phyloP scores from a whole-genome alignment of 1,284 basidiomycete genomes.

The Filobasidium uniguttulatum region DNA sequence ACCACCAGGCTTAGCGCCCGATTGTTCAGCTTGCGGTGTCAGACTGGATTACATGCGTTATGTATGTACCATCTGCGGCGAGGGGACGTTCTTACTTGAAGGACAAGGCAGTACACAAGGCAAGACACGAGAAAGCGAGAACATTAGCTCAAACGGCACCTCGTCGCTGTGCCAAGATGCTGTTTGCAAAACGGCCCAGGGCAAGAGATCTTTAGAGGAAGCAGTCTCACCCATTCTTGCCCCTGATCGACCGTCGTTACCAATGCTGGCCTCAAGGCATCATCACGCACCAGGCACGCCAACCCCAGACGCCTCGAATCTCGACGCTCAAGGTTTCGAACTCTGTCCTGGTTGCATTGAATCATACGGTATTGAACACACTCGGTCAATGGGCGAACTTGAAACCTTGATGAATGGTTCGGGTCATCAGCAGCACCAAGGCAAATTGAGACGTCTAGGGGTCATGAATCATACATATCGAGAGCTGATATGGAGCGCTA shows the following conservation, averaged over 20 bases:
- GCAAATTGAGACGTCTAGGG: conserved; percentile 29
- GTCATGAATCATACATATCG: conserved; percentile 65
- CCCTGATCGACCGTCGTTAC: not conserved
- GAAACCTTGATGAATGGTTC: conserved; percentile 27
- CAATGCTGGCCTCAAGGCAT: not conserved
- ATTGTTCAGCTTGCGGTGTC: conserved; percentile 64
- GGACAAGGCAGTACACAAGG: not conserved
- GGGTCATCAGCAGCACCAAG: conserved; percentile 39
- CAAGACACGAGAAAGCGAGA: too few relatives aligned
- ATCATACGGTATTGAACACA: conserved; percentile 58
- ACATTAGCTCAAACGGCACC: too few relatives aligned
- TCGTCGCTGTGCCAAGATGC: too few relatives aligned
- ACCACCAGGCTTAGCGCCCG: conserved; percentile 52
- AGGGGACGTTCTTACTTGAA: conserved; percentile 39
- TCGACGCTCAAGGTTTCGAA: conserved; percentile 51
- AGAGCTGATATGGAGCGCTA: conserved; percentile 67
- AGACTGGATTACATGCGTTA: conserved; percentile 66
- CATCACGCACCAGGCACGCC: not conserved
- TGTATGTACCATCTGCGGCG: conserved; percentile 71
- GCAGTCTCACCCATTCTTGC: not conserved
- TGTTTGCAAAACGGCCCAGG: not conserved
- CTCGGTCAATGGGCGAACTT: conserved; percentile 31
- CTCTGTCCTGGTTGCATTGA: conserved; percentile 67
- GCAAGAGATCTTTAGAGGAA: not conserved
- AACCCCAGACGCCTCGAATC: not conserved